Base-by-base conservation (phyloP, 1,139 yeast species). In the Geotrichum klebahnii region DNA sequence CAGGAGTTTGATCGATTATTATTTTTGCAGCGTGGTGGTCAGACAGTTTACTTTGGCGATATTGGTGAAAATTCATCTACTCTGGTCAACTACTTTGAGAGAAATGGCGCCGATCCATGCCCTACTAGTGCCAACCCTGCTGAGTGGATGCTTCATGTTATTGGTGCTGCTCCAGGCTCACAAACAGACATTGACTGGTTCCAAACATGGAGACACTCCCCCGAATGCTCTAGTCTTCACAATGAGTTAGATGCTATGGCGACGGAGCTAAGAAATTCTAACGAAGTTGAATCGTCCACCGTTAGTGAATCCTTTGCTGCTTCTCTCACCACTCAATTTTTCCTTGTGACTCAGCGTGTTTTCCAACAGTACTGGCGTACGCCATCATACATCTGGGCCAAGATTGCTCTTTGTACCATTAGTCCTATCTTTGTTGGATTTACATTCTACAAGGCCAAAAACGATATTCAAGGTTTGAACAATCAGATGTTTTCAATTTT, bases 11-110 rank as follows among this genome's bases (percentile, higher is more conserved):
- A 84, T 61, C 77, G 90, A 55, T 70, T 84, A 55, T 68, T 84
- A 54, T 79, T 84, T 59, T 69, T 84, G 63, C 81, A 81, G 55
- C 76, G 71, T 55, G 92, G 92, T 56, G 94, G 94, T 51, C 71
- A 76, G 60, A 83, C 90, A 2, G 87, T 82, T 12, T 84, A 84
- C 66, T 84, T 82, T 64, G 92, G 92, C 47, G 87, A 82, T 48
- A 74, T 84, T 59, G 94, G 94, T 51, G 67, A 73, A 32, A 77
- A 79, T 61, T 82, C 85, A 53, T 63, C 65, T 43, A 72, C 76
- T 2, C 71, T 84, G 66, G 76, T 81, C 45, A 64, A 75, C 55
- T 84, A 84, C 66, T 84, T 84, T 62, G 90, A 83, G 61, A 63
- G 66, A n/a, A 69, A 83, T 57, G 90, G 90, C 34, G 80, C 87